phyloP scores from a whole-genome alignment of 306 rosid genomes.

The Leucaena leucocephala region DNA sequence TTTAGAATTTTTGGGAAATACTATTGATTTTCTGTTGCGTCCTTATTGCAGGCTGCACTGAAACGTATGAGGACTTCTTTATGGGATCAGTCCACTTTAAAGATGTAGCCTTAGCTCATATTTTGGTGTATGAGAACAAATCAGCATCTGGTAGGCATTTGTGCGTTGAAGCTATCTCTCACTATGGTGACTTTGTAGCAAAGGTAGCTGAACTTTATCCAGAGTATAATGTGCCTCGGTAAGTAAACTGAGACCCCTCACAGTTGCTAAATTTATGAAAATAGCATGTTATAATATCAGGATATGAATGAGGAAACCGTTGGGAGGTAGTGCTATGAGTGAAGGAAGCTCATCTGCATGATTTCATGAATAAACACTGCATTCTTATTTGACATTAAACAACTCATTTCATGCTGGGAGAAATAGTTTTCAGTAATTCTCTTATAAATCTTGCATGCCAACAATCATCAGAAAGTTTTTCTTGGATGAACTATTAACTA shows the following conservation, averaged over 20 bases:
- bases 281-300: conserved; percentile 13
- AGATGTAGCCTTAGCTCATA: conserved; percentile 89
- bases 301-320: not conserved
- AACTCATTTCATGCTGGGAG: conserved; percentile 15
- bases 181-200: conserved; percentile 82
- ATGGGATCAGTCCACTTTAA: conserved; percentile 86
- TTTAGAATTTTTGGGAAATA: not conserved
- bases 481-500: not conserved
- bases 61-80: conserved; percentile 65
- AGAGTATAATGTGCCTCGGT: conserved; percentile 68
- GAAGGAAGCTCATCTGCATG: conserved; percentile 8
- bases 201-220: conserved; percentile 87
- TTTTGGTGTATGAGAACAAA: conserved; percentile 83
- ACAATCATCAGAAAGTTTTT: conserved; percentile 17
- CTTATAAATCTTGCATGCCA: conserved; percentile 9
- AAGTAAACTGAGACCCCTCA: conserved; percentile 21
- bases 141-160: conserved; percentile 77
- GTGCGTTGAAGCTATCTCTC: conserved; percentile 80
- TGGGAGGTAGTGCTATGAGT: not conserved
- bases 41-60: conserved; percentile 63
- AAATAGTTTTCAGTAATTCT: conserved; percentile 21
- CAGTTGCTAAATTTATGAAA: conserved; percentile 16
- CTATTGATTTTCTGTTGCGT: conserved; percentile 28
- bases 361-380: conserved; percentile 7
- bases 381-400: conserved; percentile 15